phyloP scores from a whole-genome alignment of 2,329 filamentous ascomycete species.

The Proliferodiscus dingleyae region DNA sequence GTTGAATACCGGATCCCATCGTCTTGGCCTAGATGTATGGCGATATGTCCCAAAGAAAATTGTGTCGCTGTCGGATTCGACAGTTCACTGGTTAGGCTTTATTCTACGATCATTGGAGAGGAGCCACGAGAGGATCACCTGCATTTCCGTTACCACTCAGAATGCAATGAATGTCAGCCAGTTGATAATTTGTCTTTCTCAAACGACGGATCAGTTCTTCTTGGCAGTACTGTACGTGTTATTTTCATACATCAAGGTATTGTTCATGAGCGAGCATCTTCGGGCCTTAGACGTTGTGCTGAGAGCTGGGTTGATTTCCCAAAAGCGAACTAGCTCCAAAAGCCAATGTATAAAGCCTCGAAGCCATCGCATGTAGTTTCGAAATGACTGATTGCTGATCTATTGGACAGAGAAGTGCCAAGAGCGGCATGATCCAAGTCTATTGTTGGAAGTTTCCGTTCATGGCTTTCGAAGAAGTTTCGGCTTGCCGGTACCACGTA shows the following conservation, averaged over 20 bases:
- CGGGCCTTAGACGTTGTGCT: no score
- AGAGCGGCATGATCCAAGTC: slow-evolving; percentile 35
- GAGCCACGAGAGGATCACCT: slow-evolving; percentile 36
- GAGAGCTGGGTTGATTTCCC: no score
- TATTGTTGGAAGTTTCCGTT: slow-evolving; percentile 38
- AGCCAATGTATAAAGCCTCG: no score
- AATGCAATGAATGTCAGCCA: slow-evolving; percentile 34
- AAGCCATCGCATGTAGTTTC: no score
- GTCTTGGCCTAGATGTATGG: slow-evolving; percentile 37
- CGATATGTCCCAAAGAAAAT: slow-evolving; percentile 37
- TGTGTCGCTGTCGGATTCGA: slow-evolving; percentile 39
- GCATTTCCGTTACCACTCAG: slow-evolving; percentile 31
- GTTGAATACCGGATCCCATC: slow-evolving; percentile 38
- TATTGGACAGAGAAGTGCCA: no score
- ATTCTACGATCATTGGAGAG: slow-evolving; percentile 33
- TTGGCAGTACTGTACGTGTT: slow-evolving; percentile 37
- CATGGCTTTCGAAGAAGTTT: slow-evolving; percentile 33
- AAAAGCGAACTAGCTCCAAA: no score
- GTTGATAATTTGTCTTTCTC: slow-evolving; percentile 39
- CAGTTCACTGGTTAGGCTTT: slow-evolving; percentile 37
- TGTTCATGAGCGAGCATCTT: no score
- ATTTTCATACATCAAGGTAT: no score
- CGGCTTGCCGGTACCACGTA: slow-evolving; percentile 35
- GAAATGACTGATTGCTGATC: no score
- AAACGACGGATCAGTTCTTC: slow-evolving; percentile 35